Base-by-base conservation (phyloP, 2,329 filamentous ascomycete species). In the Acarospora socialis region DNA sequence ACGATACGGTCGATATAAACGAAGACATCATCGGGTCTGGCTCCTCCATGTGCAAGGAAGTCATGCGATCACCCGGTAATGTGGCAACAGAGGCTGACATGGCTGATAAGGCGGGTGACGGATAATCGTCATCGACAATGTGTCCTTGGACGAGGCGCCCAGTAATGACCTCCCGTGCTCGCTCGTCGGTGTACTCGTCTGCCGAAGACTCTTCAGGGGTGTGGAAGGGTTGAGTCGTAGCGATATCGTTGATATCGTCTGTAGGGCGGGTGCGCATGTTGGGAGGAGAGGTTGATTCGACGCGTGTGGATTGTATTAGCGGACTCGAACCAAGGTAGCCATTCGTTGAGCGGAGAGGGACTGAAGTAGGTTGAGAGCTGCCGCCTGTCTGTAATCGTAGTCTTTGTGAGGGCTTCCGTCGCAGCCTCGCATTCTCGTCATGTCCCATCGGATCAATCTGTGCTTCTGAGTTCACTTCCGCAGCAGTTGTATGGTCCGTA, bases 131-230 rank as follows among this genome's bases (percentile, higher is more conserved):
- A 41, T 92, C 82, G 7, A 98, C 90, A 43, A 98, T 79, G 51
- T 95, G 90, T 9, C 90, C 90, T 46, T 94, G 84, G 6, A 95
- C 73, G 25, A 98, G 66, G 32, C 90, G 77, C 7, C 83, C 87
- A 36, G 86, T 87, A 24, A 86, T 92, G 28, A 98, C 86, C 51
- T 95, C 86, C 23, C 77, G 71, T 12, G 82, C 83, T 36, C 81
- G 77, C 52, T 81, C 71, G 46, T 93, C 83, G 33, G 77, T 81
- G 46, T 81, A 84, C 37, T 75, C 58, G 31, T 63, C 53, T 20
- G 53, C 55, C 28, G 54, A 49, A 21, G 34, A 32, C 23, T 32
- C 39, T 26, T 40, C 37, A n/a, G n/a, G 12, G 26, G 39, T 9
- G 36, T 32, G 13, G 34, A 32, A 18, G 39, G 36, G 19, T 36